Conservation (phyloP, 148 eudicot species). For the Camellia granthamiana region DNA sequence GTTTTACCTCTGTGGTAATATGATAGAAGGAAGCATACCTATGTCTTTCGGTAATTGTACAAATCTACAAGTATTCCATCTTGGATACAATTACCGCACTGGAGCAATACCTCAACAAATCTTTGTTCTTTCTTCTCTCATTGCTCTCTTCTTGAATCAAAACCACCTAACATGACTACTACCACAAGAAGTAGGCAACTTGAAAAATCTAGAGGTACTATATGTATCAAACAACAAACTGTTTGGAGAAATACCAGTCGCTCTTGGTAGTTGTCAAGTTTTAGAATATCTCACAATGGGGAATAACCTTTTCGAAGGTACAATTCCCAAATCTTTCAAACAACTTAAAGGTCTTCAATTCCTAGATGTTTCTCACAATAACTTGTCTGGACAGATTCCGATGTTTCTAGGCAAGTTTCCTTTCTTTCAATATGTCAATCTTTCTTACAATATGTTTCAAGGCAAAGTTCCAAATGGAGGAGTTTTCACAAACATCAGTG, state of each 20-base stretch:
- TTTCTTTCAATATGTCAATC: constrained; percentile 15
- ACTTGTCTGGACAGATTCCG: constrained; percentile 25
- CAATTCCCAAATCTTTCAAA: constrained; percentile 13
- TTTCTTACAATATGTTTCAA: constrained; percentile 24
- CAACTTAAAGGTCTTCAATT: neutral
- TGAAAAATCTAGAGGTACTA: constrained; percentile 7
- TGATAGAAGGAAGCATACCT: constrained; percentile 20
- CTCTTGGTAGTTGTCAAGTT: constrained; percentile 11
- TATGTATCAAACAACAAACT: constrained; percentile 16
- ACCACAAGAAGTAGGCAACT: constrained; percentile 23
- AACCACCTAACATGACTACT: constrained; percentile 15
- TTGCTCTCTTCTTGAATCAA: neutral
- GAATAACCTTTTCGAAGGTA: constrained; percentile 17
- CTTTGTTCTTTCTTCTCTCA: constrained; percentile 14
- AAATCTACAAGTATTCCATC: neutral
- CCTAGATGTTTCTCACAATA: constrained; percentile 21
- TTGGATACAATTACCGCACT: constrained; percentile 3
- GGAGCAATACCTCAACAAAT: constrained; percentile 9
- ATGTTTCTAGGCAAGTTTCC: neutral
- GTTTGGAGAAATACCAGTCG: constrained; percentile 19
- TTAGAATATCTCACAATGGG: constrained; percentile 11
- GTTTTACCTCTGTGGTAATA: neutral
- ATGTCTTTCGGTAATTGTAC: constrained; percentile 13
- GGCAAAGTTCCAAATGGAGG: constrained; percentile 29
- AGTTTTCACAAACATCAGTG: constrained; percentile 16